phyloP scores from a whole-genome alignment of 345 rosid species.

The Sonneratia alba region DNA sequence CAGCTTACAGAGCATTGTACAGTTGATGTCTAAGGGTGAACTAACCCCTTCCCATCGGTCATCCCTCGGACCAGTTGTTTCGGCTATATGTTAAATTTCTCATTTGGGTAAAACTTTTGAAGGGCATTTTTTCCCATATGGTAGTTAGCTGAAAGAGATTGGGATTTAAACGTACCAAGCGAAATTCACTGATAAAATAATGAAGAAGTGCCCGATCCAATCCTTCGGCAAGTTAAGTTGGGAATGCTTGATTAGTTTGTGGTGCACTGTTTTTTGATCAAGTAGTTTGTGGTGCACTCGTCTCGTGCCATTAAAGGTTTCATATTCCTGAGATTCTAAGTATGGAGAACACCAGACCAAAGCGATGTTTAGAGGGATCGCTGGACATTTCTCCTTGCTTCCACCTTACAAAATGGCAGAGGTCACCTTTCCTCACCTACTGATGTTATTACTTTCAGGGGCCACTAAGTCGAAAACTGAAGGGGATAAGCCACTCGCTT shows the following conservation, averaged over 20 bases:
- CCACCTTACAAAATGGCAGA: not conserved
- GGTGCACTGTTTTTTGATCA: too few species aligned
- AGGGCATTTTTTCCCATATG: not conserved
- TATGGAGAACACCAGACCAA: not conserved
- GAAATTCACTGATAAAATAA: too few species aligned
- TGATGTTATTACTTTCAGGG: not conserved
- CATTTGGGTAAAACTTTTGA: not conserved
- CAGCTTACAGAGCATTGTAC: slow-evolving; percentile 42
- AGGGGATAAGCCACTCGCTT: too few species aligned
- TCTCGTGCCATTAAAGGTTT: not conserved
- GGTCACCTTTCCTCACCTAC: not conserved
- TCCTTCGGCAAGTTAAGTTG: not conserved
- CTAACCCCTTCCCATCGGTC: not conserved
- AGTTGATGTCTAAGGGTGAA: slow-evolving; percentile 36
- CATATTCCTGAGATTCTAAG: not conserved
- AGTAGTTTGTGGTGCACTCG: not conserved
- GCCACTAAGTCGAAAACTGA: not conserved
- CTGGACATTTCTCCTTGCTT: not conserved
- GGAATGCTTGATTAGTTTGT: not conserved
- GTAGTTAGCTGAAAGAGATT: not conserved
- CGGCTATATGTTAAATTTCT: too few species aligned
- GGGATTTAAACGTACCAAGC: not conserved
- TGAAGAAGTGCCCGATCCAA: too few species aligned
- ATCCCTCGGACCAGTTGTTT: not conserved
- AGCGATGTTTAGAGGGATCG: not conserved